Evolutionary conservation across 768 basidiomycete species (phyloP).

Genomic region (Mycena olivaceomarginata): DNA sequence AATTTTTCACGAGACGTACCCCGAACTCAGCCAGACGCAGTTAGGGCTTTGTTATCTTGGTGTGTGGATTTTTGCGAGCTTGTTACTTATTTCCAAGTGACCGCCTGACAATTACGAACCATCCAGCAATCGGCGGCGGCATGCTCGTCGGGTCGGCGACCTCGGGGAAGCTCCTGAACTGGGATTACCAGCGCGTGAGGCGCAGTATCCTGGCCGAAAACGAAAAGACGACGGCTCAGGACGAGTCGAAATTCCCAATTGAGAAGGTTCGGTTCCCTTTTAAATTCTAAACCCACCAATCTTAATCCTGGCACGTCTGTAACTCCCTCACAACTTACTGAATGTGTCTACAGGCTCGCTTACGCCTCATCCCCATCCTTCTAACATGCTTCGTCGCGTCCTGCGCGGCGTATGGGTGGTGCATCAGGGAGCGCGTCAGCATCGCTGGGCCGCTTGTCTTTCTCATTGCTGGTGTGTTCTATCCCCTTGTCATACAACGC

Average conservation of each 20-base stretch:
- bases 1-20: slow-evolving; percentile 75
- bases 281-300: not conserved
- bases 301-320: slow-evolving; percentile 38
- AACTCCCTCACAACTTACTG: no score
- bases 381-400: slow-evolving; percentile 60
- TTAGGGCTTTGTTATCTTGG: slow-evolving; percentile 86
- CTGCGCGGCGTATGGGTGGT: slow-evolving; percentile 78
- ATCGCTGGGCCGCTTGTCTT: slow-evolving; percentile 76
- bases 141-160: slow-evolving; percentile 19
- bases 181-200: slow-evolving; percentile 36
- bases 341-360: slow-evolving; percentile 60
- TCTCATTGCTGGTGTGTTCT: slow-evolving; percentile 46
- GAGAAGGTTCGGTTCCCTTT: slow-evolving; percentile 60
- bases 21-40: slow-evolving; percentile 76
- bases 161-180: slow-evolving; percentile 34
- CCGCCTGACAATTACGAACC: no score
- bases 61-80: not conserved
- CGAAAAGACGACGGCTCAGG: slow-evolving; percentile 39
- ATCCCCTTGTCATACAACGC: not conserved
- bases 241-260: slow-evolving; percentile 67
- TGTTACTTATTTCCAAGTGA: no score
- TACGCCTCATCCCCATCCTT: slow-evolving; percentile 67
- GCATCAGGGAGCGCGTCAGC: slow-evolving; percentile 66
- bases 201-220: not conserved
- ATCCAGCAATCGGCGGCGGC: slow-evolving; percentile 31